Conservation (phyloP, 2,329 filamentous ascomycete genomes). For the Elsinoe batatas region DNA sequence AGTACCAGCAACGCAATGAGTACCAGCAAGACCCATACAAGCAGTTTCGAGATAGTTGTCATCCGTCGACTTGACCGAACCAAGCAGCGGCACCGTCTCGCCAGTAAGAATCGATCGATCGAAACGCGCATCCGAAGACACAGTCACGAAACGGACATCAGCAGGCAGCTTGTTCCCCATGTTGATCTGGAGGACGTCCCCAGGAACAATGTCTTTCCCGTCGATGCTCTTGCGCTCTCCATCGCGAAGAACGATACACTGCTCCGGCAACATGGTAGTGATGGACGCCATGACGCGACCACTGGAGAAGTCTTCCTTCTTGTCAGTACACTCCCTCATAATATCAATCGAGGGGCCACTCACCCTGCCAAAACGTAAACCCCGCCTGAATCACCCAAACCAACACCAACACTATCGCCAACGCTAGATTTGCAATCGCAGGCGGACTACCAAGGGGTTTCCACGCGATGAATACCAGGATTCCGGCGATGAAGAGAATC, state of each 20-base stretch:
- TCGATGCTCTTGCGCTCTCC: constrained; percentile 33
- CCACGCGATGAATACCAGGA: constrained; percentile 70
- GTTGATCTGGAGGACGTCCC: constrained; percentile 59
- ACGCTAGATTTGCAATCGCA: constrained; percentile 56
- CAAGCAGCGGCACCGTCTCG: constrained; percentile 39
- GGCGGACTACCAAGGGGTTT: constrained; percentile 65
- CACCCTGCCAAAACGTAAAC: constrained; percentile 46
- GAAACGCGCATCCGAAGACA: constrained; percentile 60
- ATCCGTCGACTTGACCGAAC: constrained; percentile 56
- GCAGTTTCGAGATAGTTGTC: constrained; percentile 67
- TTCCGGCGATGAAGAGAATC: constrained; percentile 56
- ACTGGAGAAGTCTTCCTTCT: constrained; percentile 64
- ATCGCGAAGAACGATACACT: constrained; percentile 56
- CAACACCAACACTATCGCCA: constrained; percentile 61
- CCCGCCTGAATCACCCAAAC: constrained; percentile 53
- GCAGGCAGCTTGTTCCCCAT: constrained; percentile 65
- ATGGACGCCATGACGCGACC: constrained; percentile 70
- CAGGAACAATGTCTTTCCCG: constrained; percentile 54
- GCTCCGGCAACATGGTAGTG: constrained; percentile 68
- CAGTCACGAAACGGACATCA: constrained; percentile 60
- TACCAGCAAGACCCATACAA: constrained; percentile 69
- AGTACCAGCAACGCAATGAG: constrained; percentile 62
- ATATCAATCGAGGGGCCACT: neutral
- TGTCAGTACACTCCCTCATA: neutral
- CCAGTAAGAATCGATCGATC: constrained; percentile 65